Evolutionary conservation across 129 eudicot species (phyloP), one percentile per base, ranked within the genome.

Genomic region (Deinandra increscens): DNA sequence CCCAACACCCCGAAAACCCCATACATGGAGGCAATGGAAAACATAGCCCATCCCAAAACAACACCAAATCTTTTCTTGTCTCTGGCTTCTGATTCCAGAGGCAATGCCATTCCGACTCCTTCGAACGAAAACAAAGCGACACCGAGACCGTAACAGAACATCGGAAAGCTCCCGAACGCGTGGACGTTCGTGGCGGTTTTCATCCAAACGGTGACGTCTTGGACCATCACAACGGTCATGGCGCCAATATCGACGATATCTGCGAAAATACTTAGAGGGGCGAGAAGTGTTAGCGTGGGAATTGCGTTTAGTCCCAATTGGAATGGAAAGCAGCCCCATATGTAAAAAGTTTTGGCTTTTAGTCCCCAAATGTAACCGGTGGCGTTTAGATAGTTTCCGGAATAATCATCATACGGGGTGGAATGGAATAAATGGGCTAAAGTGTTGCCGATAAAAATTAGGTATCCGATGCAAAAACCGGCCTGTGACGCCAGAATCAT

Each of bases 61-160:
- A 26, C 38, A 7, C 86, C 88, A 22, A 80, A 86, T 1, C 41
- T 80, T 1, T 64, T 60, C 71, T 83, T 86, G 63, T 86, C 83
- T 34, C 66, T 72, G 0, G 84, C 80, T 67, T 86, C 91, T 11
- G 82, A 64, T 75, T 86, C 91, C 46, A 86, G 29, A 0, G 91
- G 91, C 38, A 86, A 68, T 15, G 85, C 86, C 88, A 86, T 83
- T 14, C 91, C 91, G 64, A 86, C 59, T 12, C 88, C 91, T 78
- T 86, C 91, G n/a, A 86, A 86, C 1, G 91, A 81, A 65, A 76
- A 86, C 10, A 78, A 48, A n/a, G 86, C 81, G 12, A 86, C 91
- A 3, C 91, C 91, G 8, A 86, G 75, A 4, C 85, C 87, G 11
- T 86, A 86, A 43, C 81, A 83, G 48, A 83, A 74, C 81, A 64